phyloP scores from a whole-genome alignment of 257 asterid species.

The Marsdenia floribunda region DNA sequence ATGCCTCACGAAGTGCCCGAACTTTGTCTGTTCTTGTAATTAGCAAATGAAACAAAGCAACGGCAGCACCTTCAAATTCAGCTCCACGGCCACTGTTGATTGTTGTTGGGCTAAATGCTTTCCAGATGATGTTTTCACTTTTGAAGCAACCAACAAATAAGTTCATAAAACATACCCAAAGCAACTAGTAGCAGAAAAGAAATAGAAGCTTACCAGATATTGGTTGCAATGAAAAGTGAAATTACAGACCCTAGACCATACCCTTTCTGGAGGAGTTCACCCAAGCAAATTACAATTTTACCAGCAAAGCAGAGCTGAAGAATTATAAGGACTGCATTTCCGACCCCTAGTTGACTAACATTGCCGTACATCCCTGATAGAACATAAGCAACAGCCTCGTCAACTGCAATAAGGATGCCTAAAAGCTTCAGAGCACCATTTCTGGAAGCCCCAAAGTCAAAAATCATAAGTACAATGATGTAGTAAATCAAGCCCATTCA shows the following conservation, averaged over 20 bases:
- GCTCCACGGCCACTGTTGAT: constrained; percentile 88
- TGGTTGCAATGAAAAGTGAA: constrained; percentile 79
- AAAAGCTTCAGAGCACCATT: constrained; percentile 77
- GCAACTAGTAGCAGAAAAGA: constrained; percentile 6
- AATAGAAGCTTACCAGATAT: constrained; percentile 45
- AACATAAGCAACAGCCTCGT: constrained; percentile 85
- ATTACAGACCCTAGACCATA: constrained; percentile 83
- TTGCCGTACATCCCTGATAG: constrained; percentile 87
- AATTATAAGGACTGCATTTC: constrained; percentile 75
- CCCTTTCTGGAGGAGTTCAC: constrained; percentile 82
- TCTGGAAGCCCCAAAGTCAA: constrained; percentile 22
- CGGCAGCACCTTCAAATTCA: constrained; percentile 86
- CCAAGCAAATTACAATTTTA: constrained; percentile 73
- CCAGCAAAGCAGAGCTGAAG: constrained; percentile 83
- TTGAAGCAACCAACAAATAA: constrained; percentile 9
- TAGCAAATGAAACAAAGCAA: constrained; percentile 73
- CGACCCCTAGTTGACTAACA: constrained; percentile 78
- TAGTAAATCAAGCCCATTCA: no score
- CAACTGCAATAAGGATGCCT: constrained; percentile 74
- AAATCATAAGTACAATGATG: no score
- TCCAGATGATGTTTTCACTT: constrained; percentile 82
- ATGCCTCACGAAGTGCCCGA: constrained; percentile 79
- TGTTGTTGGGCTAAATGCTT: constrained; percentile 84
- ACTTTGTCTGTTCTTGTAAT: constrained; percentile 77
- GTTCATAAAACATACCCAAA: neutral